A percentile compares a stretch with the other conserved stretches of the same genome.
phyloP scores from a whole-genome alignment of 495 filamentous ascomycete species.

The Xylaria telfairii region DNA sequence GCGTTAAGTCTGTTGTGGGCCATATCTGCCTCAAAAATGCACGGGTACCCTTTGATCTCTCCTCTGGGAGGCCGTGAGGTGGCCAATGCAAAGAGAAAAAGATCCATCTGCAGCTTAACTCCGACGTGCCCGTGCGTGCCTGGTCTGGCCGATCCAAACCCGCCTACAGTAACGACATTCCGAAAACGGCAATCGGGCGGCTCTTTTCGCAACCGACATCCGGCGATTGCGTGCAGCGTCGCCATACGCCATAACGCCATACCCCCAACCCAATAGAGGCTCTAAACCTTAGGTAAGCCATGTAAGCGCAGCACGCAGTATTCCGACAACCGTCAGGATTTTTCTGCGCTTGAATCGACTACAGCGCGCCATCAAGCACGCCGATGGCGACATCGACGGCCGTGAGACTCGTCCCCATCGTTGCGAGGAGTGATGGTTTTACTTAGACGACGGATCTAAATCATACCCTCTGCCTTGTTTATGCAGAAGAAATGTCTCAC shows the following conservation, averaged over 20 bases:
- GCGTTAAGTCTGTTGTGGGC: too few relatives aligned
- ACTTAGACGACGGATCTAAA: too few relatives aligned
- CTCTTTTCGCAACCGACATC: conserved; percentile 17
- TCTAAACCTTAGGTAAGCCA: neutral
- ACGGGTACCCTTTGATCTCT: too few relatives aligned
- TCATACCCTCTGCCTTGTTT: neutral
- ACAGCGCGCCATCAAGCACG: conserved; percentile 10
- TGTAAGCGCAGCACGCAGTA: neutral
- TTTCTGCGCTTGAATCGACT: neutral
- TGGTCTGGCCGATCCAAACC: conserved; percentile 3
- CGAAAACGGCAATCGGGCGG: conserved; percentile 26
- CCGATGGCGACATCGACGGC: conserved; percentile 25
- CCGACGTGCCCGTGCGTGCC: conserved; percentile 1
- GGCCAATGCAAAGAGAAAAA: neutral
- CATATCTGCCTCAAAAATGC: too few relatives aligned
- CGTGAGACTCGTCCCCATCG: conserved; percentile 3
- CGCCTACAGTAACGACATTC: neutral
- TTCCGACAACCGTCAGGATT: conserved; percentile 22
- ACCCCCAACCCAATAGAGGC: neutral
- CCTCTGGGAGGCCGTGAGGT: too few relatives aligned
- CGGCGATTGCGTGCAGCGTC: conserved; percentile 25
- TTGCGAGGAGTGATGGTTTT: neutral
- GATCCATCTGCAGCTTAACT: neutral
- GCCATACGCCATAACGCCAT: conserved; percentile 3
- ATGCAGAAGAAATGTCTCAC: neutral